Percentiles rank a stretch among this genome's conserved stretches.
These are phyloP conservation scores for Diplodia mutila DNA, from an alignment of 2,329 filamentous ascomycete species.

Conservation along the genomic window DNA sequence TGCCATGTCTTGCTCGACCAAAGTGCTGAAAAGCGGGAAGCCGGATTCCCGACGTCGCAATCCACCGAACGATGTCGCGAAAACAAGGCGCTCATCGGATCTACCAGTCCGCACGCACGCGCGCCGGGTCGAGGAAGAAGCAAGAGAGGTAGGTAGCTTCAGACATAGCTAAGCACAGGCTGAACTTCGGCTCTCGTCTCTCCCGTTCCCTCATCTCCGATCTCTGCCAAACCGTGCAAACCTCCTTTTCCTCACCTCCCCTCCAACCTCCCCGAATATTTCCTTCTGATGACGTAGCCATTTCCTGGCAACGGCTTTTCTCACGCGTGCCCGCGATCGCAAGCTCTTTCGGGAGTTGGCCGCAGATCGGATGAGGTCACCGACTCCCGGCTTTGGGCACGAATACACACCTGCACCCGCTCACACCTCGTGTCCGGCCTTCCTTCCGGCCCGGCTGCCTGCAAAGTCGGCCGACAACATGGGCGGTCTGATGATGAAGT, in stretches of 20 bases:
- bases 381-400: not conserved
- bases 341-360: not conserved
- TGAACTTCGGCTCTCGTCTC: not conserved
- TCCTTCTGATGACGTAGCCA: not conserved
- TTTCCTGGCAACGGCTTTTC: not conserved
- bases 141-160: not conserved
- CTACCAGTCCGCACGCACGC: not conserved
- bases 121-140: not conserved
- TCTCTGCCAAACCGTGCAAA: not conserved
- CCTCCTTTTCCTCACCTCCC: not conserved
- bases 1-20: not conserved
- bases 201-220: not conserved
- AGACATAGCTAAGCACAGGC: not conserved
- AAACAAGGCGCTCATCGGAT: not conserved
- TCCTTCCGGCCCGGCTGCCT: not conserved
- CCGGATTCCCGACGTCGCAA: not conserved
- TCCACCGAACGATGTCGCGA: not conserved
- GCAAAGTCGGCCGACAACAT: no score
- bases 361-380: slow-evolving; percentile 1
- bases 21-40: not conserved
- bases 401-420: not conserved
- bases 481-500: not conserved
- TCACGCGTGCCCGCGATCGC: not conserved
- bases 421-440: no score
- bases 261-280: not conserved